phyloP scores from a whole-genome alignment of 805 yeast genomes.

The Henningerozyma blattae region DNA sequence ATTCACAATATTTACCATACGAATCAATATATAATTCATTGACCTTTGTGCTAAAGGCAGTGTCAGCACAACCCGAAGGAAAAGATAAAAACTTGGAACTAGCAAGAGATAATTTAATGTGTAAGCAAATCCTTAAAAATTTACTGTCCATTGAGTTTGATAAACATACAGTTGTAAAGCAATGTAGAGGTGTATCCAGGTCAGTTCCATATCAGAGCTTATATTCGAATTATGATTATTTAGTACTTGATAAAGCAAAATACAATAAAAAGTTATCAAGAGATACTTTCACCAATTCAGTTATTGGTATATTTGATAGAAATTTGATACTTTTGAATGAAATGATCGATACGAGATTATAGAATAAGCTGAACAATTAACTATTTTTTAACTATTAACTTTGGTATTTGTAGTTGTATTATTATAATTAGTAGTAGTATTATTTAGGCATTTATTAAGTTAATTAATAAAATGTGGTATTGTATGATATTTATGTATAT shows the following conservation, averaged over 20 bases:
- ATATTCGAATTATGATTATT: too few species aligned
- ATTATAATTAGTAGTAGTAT: too few species aligned
- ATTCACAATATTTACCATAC: not conserved
- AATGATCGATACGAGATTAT: slow-evolving; percentile 15
- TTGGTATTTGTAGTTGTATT: too few species aligned
- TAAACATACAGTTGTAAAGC: slow-evolving; percentile 7
- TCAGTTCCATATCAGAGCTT: not conserved
- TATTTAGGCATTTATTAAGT: too few species aligned
- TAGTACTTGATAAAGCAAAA: not conserved
- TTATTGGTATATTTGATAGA: slow-evolving; percentile 16
- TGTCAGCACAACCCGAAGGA: slow-evolving; percentile 6
- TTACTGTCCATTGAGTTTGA: slow-evolving; percentile 18
- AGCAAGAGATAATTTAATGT: slow-evolving; percentile 10
- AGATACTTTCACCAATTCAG: not conserved
- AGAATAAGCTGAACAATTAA: too few species aligned
- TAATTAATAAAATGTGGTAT: too few species aligned
- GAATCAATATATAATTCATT: slow-evolving; percentile 11
- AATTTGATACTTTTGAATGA: slow-evolving; percentile 17
- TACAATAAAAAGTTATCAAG: not conserved
- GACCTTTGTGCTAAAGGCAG: slow-evolving; percentile 15
- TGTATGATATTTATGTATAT: too few species aligned
- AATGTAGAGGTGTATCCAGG: not conserved
- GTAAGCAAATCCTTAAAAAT: slow-evolving; percentile 18
- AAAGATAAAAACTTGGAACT: slow-evolving; percentile 1
- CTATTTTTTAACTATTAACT: too few species aligned